phyloP scores from a whole-genome alignment of 805 yeast genomes.

The Yamadazyma nakazawae region DNA sequence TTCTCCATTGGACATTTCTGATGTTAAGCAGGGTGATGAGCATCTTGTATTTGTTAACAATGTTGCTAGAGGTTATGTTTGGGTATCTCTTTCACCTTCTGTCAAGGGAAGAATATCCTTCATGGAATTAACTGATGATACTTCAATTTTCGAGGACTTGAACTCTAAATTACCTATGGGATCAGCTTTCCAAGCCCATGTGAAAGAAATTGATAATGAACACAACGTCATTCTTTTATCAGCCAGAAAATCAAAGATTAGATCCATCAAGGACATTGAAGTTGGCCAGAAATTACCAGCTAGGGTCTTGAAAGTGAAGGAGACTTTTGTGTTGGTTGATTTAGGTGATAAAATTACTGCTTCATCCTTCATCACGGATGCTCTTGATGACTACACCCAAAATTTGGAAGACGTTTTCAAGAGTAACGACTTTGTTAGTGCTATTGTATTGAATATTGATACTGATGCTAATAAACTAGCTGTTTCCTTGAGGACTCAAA shows the following conservation, averaged over 20 bases:
- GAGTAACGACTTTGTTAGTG: slow-evolving; percentile 53
- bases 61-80: slow-evolving; percentile 53
- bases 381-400: slow-evolving; percentile 62
- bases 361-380: slow-evolving; percentile 71
- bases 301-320: slow-evolving; percentile 55
- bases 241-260: slow-evolving; percentile 44
- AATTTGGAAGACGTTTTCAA: slow-evolving; percentile 48
- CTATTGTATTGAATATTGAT: slow-evolving; percentile 52
- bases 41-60: slow-evolving; percentile 65
- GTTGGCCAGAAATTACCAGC: slow-evolving; percentile 60
- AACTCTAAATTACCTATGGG: slow-evolving; percentile 69
- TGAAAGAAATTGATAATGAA: slow-evolving; percentile 51
- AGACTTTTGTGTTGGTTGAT: slow-evolving; percentile 62
- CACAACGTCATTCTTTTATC: slow-evolving; percentile 49
- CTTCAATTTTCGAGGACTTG: slow-evolving; percentile 44
- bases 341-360: slow-evolving; percentile 63
- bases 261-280: slow-evolving; percentile 46
- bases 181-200: slow-evolving; percentile 57
- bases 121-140: slow-evolving; percentile 59
- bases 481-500: slow-evolving; percentile 55
- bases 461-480: slow-evolving; percentile 48
- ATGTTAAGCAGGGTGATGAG: slow-evolving; percentile 48
- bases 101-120: slow-evolving; percentile 64
- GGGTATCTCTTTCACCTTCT: slow-evolving; percentile 68
- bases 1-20: slow-evolving; percentile 33